Evolutionary conservation across 306 rosid genomes (phyloP), one percentile per base, ranked within the genome.

Genomic region (Cyclanthera cordifolia): DNA sequence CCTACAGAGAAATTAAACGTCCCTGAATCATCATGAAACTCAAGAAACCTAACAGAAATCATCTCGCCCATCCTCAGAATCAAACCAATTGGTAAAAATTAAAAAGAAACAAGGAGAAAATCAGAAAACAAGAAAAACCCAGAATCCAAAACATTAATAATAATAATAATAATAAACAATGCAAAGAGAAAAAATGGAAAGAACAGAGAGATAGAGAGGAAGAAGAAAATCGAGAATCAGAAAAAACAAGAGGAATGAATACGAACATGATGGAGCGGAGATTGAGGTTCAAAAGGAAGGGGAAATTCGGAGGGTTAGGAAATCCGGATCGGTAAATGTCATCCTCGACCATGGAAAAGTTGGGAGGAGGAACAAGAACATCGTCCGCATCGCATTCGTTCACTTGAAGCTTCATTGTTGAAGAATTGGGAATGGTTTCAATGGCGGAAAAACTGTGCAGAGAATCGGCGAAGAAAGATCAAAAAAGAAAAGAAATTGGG

Each of bases 321-420:
- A 89, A 80, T 0, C 95, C 79, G 69, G 97, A 92, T 78, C 97
- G 88, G 67, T 79, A 92, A 92, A 92, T 85, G 86, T 79, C 81
- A 53, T 92, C 96, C 52, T 92, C 97, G 0, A 92, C 96, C 95
- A 81, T 87, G 1, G 95, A 87, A 84, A 92, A 92, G 76, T 92
- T 92, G 1, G 78, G 10, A 7, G 96, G 96, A n/a, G 96, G 90
- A 67, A 82, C 28, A 78, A 92, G 70, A 73, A 80, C 70, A 72
- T 12, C 79, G 79, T 74, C 79, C 81, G 52, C 15, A 5, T 53
- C 81, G 7, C 21, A 67, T 53, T 48, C 78, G 13, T 85, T 79
- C 67, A 74, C 53, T 10, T 84, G 61, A 8, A 82, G 3, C 13
- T 78, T 86, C 90, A 89, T 82, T 11, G 28, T n/a, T n/a, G n/a